Conservation (phyloP, 257 asterid genomes). For the Euphrasia confusa region DNA sequence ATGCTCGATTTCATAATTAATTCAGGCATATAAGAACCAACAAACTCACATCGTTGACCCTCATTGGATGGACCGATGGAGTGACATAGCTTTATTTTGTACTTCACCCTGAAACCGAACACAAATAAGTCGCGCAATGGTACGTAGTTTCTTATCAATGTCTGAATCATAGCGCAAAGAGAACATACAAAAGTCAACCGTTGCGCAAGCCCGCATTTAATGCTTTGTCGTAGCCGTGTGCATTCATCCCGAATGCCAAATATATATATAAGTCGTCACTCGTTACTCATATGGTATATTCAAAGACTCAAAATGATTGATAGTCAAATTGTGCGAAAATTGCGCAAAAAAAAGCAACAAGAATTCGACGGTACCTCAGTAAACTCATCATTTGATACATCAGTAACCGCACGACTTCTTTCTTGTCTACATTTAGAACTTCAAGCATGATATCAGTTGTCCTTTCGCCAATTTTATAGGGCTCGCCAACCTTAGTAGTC, state of each 20-base stretch:
- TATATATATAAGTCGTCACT: constrained; percentile 5
- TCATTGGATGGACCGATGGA: constrained; percentile 60
- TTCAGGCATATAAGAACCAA: constrained; percentile 26
- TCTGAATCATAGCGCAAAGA: constrained; percentile 25
- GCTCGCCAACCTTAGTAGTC: constrained; percentile 56
- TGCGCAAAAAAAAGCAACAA: constrained; percentile 18
- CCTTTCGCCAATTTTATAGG: constrained; percentile 72
- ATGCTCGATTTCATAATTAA: constrained; percentile 2
- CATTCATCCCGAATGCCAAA: constrained; percentile 72
- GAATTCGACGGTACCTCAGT: constrained; percentile 54
- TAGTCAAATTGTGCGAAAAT: constrained; percentile 5
- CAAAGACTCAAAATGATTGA: constrained; percentile 12
- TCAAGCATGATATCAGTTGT: constrained; percentile 75
- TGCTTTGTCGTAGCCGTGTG: constrained; percentile 66
- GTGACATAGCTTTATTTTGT: constrained; percentile 64
- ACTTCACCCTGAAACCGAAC: constrained; percentile 59
- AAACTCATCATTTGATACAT: constrained; percentile 75
- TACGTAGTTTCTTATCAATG: constrained; percentile 9
- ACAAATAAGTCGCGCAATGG: constrained; percentile 22
- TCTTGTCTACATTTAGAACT: constrained; percentile 73
- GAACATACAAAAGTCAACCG: constrained; percentile 69
- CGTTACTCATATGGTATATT: constrained; percentile 40
- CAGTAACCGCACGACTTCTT: constrained; percentile 61
- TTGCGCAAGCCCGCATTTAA: constrained; percentile 73
- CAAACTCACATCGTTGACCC: constrained; percentile 60